A percentile compares a stretch with the other conserved stretches of the same genome.
Evolutionary conservation across 148 eudicot genomes (phyloP).

Genomic region (Rhododendron williamsianum): DNA sequence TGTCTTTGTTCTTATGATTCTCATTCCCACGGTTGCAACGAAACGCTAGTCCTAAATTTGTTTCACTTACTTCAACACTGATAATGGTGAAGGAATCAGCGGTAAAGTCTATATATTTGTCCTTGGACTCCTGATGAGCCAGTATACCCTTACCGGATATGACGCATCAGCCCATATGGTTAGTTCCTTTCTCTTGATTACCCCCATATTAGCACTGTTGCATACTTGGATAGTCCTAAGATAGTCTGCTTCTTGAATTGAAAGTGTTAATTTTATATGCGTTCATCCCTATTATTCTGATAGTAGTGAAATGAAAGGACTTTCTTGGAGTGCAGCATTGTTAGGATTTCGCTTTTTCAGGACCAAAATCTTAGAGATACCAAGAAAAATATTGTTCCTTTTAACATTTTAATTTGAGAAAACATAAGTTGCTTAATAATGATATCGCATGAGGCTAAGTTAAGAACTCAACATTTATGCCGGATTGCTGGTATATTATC

Average conservation of each 20-base stretch:
- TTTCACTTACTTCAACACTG: conserved; percentile 91
- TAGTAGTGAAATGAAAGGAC: background rate
- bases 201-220: background rate
- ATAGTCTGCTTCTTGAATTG: background rate
- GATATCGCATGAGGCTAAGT: background rate
- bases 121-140: conserved; percentile 94
- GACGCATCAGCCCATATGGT: conserved; percentile 99
- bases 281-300: background rate
- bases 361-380: background rate
- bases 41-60: conserved; percentile 81
- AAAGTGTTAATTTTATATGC: background rate
- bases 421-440: background rate
- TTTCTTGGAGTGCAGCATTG: background rate
- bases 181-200: conserved; percentile 12
- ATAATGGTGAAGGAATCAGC: conserved; percentile 59
- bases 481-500: background rate
- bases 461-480: background rate
- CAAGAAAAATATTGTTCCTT: background rate
- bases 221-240: background rate
- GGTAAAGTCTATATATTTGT: conserved; percentile 69
- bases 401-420: background rate
- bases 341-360: background rate
- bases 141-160: conserved; percentile 80
- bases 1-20: conserved; percentile 90
- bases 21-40: conserved; percentile 69